Evolutionary conservation across 805 yeast genomes (phyloP).

Genomic region (Metschnikowia cubensis): DNA sequence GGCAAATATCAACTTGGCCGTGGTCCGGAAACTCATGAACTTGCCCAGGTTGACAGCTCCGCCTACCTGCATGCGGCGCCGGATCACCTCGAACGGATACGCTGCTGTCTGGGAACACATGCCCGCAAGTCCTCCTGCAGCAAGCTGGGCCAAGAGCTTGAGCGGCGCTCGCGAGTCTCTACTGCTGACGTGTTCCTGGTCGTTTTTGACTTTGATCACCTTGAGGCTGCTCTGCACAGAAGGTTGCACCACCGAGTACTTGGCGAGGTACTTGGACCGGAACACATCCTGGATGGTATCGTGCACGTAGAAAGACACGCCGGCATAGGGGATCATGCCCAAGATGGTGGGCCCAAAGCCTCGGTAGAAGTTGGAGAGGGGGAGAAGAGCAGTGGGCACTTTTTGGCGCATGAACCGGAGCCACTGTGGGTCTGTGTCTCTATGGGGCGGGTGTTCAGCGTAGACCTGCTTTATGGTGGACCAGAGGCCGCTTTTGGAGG

Average conservation of each 20-base stretch:
- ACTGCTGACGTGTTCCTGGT: slow-evolving; percentile 23
- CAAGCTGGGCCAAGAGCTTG: slow-evolving; percentile 84
- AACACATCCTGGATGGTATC: slow-evolving; percentile 86
- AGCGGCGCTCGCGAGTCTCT: slow-evolving; percentile 58
- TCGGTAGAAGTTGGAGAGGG: slow-evolving; percentile 73
- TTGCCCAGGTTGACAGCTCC: slow-evolving; percentile 64
- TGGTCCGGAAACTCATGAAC: slow-evolving; percentile 49
- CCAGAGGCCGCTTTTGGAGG: slow-evolving; percentile 12
- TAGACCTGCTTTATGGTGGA: slow-evolving; percentile 32
- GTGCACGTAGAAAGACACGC: slow-evolving; percentile 93
- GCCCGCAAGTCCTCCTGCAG: slow-evolving; percentile 96
- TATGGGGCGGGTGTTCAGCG: slow-evolving; percentile 35
- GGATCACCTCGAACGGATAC: slow-evolving; percentile 91
- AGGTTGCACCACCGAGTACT: slow-evolving; percentile 42
- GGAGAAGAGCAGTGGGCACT: slow-evolving; percentile 29
- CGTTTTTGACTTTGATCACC: slow-evolving; percentile 17
- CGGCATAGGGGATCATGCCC: slow-evolving; percentile 98
- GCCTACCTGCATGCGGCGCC: slow-evolving; percentile 95
- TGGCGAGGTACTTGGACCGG: slow-evolving; percentile 53
- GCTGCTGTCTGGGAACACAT: slow-evolving; percentile 94
- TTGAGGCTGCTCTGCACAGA: slow-evolving; percentile 8
- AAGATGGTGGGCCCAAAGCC: slow-evolving; percentile 92
- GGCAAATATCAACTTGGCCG: slow-evolving; percentile 55
- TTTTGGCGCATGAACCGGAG: slow-evolving; percentile 30
- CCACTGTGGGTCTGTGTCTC: slow-evolving; percentile 35